Conservation (phyloP, 2,329 filamentous ascomycete genomes). For the Apiospora sp. region DNA sequence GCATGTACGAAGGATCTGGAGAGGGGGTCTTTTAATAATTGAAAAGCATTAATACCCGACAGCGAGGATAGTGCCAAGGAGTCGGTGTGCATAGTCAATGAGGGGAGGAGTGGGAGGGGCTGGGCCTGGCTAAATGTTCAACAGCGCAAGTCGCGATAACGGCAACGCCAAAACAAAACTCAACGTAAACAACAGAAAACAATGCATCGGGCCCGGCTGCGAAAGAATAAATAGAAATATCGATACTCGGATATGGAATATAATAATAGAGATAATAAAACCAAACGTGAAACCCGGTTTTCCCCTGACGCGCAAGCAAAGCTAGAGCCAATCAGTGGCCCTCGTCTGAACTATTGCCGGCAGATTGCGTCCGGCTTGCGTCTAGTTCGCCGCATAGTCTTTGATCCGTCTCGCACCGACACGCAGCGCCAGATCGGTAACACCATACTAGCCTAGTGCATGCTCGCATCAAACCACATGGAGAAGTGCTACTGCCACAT, state of each 20-base stretch:
- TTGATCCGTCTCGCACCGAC: not conserved
- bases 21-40: not conserved
- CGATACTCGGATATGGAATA: not conserved
- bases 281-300: slow-evolving; percentile 5
- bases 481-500: slow-evolving; percentile 10
- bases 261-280: not conserved
- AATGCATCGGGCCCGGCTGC: not conserved
- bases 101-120: not conserved
- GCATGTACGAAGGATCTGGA: not conserved
- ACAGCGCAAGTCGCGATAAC: too few relatives aligned
- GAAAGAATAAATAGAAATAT: slow-evolving; percentile 6
- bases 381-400: slow-evolving; percentile 14
- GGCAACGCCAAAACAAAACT: too few relatives aligned
- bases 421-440: slow-evolving; percentile 17
- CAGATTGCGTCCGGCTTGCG: not conserved
- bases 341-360: slow-evolving; percentile 16
- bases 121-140: too few relatives aligned
- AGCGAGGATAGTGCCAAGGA: slow-evolving; percentile 5
- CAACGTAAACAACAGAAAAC: not conserved
- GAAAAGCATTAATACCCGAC: not conserved
- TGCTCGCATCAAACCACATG: slow-evolving; percentile 3
- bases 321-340: not conserved
- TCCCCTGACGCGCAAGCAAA: slow-evolving; percentile 21
- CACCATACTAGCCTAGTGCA: not conserved
- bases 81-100: not conserved